Evolutionary conservation across 305 asterid genomes (phyloP).

Genomic region (Striga hermonthica): DNA sequence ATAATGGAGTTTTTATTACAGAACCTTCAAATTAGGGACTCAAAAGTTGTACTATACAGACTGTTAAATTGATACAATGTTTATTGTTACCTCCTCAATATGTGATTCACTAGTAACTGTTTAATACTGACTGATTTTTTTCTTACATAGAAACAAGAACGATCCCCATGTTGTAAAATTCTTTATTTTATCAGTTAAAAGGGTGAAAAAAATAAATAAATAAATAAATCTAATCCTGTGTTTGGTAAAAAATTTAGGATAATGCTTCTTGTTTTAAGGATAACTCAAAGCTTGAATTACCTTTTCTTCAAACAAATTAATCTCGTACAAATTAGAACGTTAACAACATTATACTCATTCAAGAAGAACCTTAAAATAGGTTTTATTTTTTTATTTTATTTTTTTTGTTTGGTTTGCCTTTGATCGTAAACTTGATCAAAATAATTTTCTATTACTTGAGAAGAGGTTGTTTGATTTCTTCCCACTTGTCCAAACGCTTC

Average conservation of each 20-base stretch:
- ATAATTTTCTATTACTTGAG: conserved; percentile 27
- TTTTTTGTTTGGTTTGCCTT: not conserved
- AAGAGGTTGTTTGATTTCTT: conserved; percentile 47
- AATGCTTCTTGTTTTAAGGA: too few species aligned
- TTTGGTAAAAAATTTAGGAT: too few species aligned
- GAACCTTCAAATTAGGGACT: not conserved
- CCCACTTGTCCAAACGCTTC: conserved; percentile 60
- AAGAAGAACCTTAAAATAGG: not conserved
- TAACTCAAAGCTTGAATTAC: too few species aligned
- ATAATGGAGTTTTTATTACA: conserved; percentile 13
- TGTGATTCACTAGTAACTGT: conserved; percentile 7
- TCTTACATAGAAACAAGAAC: conserved; percentile 12
- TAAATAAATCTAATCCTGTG: too few species aligned
- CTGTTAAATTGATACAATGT: conserved; percentile 9
- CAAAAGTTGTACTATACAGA: conserved; percentile 19
- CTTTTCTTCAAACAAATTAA: too few species aligned
- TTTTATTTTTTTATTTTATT: not conserved
- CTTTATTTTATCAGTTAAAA: conserved; percentile 19
- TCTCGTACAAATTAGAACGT: too few species aligned
- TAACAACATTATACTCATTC: not conserved
- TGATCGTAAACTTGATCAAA: not conserved
- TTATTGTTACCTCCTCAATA: conserved; percentile 21
- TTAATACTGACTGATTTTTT: not conserved
- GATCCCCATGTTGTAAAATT: conserved; percentile 20
- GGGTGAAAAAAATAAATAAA: not conserved